These are phyloP conservation scores for Hymenoscyphus scutula DNA, from an alignment of 2,329 filamentous ascomycete species.

Conservation along the genomic window DNA sequence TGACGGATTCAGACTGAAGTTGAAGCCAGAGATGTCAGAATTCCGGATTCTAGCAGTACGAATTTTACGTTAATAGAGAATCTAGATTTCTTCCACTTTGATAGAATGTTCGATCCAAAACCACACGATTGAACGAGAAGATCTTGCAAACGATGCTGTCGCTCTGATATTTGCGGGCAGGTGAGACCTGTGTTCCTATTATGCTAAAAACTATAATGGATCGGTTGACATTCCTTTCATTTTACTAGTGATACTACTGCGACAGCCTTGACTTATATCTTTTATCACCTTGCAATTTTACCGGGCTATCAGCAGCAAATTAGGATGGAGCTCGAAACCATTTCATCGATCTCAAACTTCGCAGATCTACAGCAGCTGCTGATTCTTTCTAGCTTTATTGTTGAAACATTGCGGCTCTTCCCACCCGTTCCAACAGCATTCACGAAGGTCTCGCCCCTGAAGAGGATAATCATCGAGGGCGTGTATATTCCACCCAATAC, in stretches of 20 bases:
- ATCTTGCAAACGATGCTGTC: neutral
- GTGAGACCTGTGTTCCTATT: no score
- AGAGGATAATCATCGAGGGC: constrained; percentile 30
- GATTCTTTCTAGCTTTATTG: constrained; percentile 37
- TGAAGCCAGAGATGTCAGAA: neutral
- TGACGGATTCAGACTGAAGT: neutral
- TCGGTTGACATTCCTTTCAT: no score
- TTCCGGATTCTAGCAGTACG: neutral
- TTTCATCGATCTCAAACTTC: neutral
- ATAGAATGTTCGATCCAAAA: neutral
- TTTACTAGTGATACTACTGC: neutral
- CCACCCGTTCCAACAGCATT: constrained; percentile 38
- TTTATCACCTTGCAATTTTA: neutral
- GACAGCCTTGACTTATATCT: neutral
- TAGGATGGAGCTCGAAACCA: neutral
- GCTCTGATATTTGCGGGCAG: constrained; percentile 4
- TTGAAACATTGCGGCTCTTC: constrained; percentile 40
- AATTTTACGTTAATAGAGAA: neutral
- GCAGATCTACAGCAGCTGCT: constrained; percentile 17
- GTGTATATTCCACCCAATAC: constrained; percentile 9
- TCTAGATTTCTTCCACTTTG: neutral
- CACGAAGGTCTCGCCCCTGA: constrained; percentile 37
- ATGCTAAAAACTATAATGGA: neutral
- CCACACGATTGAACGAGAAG: neutral
- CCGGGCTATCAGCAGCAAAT: neutral